Conservation (phyloP, 352 stramenopile genomes). For the Phytophthora constricta region DNA sequence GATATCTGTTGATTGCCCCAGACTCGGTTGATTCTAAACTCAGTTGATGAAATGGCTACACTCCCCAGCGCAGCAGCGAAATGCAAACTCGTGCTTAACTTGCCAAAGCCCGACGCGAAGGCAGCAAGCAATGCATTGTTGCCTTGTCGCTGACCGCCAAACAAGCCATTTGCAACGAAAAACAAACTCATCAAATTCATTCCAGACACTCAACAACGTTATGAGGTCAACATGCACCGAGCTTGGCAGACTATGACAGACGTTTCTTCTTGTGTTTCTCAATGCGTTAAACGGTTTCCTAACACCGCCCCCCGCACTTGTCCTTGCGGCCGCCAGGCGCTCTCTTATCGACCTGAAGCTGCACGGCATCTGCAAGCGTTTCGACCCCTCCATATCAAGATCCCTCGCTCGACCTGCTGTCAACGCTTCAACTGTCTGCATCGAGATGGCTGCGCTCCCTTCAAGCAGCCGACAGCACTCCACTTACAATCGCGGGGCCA, state of each 20-base stretch:
- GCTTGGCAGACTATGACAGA: no score
- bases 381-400: not conserved
- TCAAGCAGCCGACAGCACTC: not conserved
- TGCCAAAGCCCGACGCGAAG: no score
- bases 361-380: not conserved
- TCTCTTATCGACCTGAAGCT: not conserved
- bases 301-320: not conserved
- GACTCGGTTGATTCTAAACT: not conserved
- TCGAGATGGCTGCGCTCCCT: not conserved
- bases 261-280: not conserved
- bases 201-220: not conserved
- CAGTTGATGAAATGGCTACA: not conserved
- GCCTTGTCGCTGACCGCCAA: no score
- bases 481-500: constrained; percentile 58
- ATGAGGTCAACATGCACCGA: no score
- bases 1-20: not conserved
- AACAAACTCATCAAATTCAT: not conserved
- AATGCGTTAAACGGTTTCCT: constrained; percentile 1
- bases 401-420: not conserved
- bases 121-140: no score
- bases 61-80: no score
- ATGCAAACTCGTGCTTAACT: not conserved
- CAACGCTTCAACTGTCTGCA: constrained; percentile 21
- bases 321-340: not conserved
- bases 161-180: no score